Evolutionary conservation across 225 moss, liverwort and hornwort species (phyloP).

Genomic region (Bryum argenteum): DNA sequence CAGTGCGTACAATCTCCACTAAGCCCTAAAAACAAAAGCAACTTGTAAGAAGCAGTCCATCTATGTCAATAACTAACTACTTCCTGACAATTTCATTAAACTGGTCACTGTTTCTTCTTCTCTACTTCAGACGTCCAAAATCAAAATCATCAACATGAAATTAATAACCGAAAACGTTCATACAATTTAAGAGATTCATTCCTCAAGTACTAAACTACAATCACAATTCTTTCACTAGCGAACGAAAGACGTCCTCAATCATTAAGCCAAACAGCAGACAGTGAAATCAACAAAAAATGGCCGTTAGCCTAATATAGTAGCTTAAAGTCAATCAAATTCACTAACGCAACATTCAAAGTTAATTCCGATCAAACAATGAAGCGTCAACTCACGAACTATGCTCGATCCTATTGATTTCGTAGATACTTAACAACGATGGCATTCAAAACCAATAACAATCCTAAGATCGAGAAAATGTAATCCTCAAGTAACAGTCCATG

Average conservation of each 20-base stretch:
- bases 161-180: too few species aligned
- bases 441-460: too few species aligned
- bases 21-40: constrained; percentile 13
- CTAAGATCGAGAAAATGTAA: too few species aligned
- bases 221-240: background rate
- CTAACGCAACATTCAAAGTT: background rate
- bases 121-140: constrained; percentile 12
- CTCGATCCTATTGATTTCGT: too few species aligned
- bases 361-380: constrained; percentile 1
- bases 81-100: background rate
- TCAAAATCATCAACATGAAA: background rate
- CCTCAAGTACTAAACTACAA: background rate
- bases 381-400: background rate
- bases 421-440: too few species aligned
- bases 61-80: constrained; percentile 19
- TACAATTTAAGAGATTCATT: background rate
- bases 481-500: too few species aligned
- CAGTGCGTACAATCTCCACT: constrained; percentile 10
- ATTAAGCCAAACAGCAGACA: background rate
- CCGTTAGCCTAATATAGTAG: background rate
- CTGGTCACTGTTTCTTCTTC: background rate
- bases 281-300: background rate
- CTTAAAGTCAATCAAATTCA: constrained; percentile 6
- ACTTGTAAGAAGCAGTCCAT: constrained; percentile 4
- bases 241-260: background rate